Evolutionary conservation across 1,284 basidiomycete genomes (phyloP), one percentile per base, ranked within the genome.

Genomic region (Moniliophthora roreri): DNA sequence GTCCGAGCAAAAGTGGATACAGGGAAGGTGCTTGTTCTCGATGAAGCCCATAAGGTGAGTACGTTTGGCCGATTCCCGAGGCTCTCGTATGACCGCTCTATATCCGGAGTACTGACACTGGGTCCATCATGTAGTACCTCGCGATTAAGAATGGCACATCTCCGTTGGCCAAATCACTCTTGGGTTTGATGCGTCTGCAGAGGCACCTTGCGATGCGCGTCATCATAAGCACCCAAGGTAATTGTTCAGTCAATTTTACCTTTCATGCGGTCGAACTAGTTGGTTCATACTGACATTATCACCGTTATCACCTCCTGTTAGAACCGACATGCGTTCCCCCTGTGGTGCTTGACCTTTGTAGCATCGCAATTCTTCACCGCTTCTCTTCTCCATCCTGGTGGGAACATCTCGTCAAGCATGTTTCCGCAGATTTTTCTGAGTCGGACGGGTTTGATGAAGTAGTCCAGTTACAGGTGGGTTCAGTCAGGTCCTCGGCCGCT

Each of bases 301-400:
- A 32, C n/a, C n/a, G 11, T 32, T 11, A 11, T 32, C 11, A 50
- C 18, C 48, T 46, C 11, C 16, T 36, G 4, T 55, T 58, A 89
- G 87, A 90, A 56, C 87, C 87, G 0, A 89, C 87, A 0, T 80
- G 87, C 0, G 75, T 90, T 0, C 87, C 87, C 0, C 75, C 84
- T 0, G 80, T 85, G 0, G 67, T 90, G 1, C 73, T 89, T 4
- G 87, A 89, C 60, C 72, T 91, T 0, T 89, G 85, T 48, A 78
- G 78, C 0, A 71, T 89, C 0, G 70, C 81, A 0, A 77, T 90
- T 10, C 61, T 88, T 5, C 88, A 89, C 58, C 75, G 87, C 0
- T 90, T 90, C 66, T 87, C 85, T 1, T 89, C 87, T 0, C 83
- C 85, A 0, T 72, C 82, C 1, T 89, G 87, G 87, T 86, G 84